These are phyloP conservation scores for Jimgerdemannia flammicorona DNA, from an alignment of 192 early-diverging fungal genomes.

Conservation along the genomic window DNA sequence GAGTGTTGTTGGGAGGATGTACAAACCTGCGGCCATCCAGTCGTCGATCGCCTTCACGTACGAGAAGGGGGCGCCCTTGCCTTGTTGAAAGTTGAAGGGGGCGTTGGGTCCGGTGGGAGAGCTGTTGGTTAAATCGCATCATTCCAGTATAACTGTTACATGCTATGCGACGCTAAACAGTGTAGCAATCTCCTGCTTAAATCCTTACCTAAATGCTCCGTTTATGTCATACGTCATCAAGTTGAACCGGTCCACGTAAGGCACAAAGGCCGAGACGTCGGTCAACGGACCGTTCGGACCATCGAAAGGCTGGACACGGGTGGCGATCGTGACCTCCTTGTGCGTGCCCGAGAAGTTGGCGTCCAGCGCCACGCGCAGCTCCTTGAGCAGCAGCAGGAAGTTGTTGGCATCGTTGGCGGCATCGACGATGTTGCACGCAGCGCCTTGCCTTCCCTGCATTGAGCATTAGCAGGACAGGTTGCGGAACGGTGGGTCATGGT, in stretches of 20 bases:
- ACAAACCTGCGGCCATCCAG: conserved; percentile 44
- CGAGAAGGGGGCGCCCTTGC: conserved; percentile 33
- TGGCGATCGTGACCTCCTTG: conserved; percentile 61
- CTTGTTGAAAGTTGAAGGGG: conserved; percentile 35
- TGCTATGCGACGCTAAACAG: conserved; percentile 16
- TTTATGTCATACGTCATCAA: conserved; percentile 66
- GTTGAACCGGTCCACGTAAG: conserved; percentile 57
- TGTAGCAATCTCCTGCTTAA: too few species aligned
- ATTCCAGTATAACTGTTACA: conserved; percentile 10
- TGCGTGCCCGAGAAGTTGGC: conserved; percentile 27
- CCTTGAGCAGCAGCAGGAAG: conserved; percentile 47
- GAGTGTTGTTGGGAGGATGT: too few species aligned
- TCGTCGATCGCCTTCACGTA: conserved; percentile 38
- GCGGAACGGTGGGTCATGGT: too few species aligned
- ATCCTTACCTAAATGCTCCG: neutral
- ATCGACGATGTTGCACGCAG: conserved; percentile 49
- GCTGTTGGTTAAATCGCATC: conserved; percentile 35
- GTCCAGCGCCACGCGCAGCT: conserved; percentile 45
- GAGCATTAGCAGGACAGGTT: too few species aligned
- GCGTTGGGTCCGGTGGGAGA: conserved; percentile 59
- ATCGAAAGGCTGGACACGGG: conserved; percentile 54
- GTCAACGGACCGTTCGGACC: conserved; percentile 34
- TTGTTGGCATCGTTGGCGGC: conserved; percentile 50
- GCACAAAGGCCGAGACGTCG: conserved; percentile 48
- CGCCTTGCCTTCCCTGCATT: conserved; percentile 31